Evolutionary conservation across 257 asterid genomes (phyloP), one percentile per base, ranked within the genome.

Genomic region (Ilex aquifolium): DNA sequence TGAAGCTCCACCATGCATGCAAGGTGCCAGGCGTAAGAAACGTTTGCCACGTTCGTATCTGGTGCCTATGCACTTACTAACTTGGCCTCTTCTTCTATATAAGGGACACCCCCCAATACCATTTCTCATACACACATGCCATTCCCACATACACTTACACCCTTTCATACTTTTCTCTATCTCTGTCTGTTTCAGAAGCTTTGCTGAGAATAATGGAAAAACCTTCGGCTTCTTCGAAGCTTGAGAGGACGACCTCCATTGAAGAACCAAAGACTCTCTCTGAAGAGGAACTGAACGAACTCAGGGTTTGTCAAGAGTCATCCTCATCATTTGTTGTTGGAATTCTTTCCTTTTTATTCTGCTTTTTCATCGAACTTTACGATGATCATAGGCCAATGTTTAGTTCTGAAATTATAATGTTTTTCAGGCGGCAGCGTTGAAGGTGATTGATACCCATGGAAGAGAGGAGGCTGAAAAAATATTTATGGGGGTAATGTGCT

Each of bases 201-300:
- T 21, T 21, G 27, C 27, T 21, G 27, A 21, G 27, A 21, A 21
- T 21, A 13, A 63, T 51, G 67, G 51, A 32, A 58, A 31, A 36
- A 21, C 30, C 59, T 55, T 13, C 62, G 6, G 48, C 62, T 31
- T 16, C 3, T 44, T 7, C 56, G 13, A 1, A 52, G 52, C 52
- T 15, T 1, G 32, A 60, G 2, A 31, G 44, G 13, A 14, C n/a
- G 65, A 3, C 16, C 11, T 31, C 66, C 17, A 31, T 62, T 31
- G 67, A 32, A 32, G 67, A 63, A 30, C 67, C 67, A 15, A 63
- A 32, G 67, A 51, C 67, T 50, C 30, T 63, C 12, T 3, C 49
- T 32, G 32, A 31, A 32, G 59, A 9, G 31, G 59, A 51, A 12
- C 49, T 63, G 17, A 50, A 32, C 10, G 10, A 13, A 2, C 27